Evolutionary conservation across 2,329 filamentous ascomycete species (phyloP).

Genomic region (Botrytis hyacinthi): DNA sequence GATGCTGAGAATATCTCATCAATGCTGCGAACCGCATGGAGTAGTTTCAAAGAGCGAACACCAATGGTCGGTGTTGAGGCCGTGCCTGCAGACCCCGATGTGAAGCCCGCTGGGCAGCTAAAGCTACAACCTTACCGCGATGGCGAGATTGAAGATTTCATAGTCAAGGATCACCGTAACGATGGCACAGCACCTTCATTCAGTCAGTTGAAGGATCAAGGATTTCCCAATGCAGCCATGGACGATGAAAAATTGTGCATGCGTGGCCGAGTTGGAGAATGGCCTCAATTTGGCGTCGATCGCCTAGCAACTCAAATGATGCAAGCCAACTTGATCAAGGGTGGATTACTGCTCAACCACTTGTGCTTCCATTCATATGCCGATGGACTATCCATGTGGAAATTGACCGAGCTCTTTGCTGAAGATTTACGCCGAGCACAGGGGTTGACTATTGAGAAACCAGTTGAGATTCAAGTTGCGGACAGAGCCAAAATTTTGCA

Average conservation of each 20-base stretch:
- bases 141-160: constrained; percentile 15
- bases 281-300: constrained; percentile 13
- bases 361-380: constrained; percentile 9
- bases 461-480: constrained; percentile 6
- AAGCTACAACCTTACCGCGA: constrained; percentile 12
- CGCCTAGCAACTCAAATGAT: constrained; percentile 15
- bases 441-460: constrained; percentile 12
- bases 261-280: constrained; percentile 14
- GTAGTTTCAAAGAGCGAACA: constrained; percentile 4
- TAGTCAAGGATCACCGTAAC: constrained; percentile 11
- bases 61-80: constrained; percentile 16
- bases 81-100: constrained; percentile 11
- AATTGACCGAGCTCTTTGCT: constrained; percentile 5
- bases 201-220: background rate
- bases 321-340: constrained; percentile 14
- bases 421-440: constrained; percentile 15
- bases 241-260: constrained; percentile 9
- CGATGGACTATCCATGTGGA: constrained; percentile 8
- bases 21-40: constrained; percentile 14
- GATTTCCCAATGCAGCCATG: constrained; percentile 15
- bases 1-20: constrained; percentile 15
- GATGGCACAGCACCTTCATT: constrained; percentile 4
- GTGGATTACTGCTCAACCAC: constrained; percentile 11
- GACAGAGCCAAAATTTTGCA: background rate
- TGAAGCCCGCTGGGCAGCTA: constrained; percentile 10